phyloP scores from a whole-genome alignment of 768 basidiomycete species.

The Aureoboletus auriporus region DNA sequence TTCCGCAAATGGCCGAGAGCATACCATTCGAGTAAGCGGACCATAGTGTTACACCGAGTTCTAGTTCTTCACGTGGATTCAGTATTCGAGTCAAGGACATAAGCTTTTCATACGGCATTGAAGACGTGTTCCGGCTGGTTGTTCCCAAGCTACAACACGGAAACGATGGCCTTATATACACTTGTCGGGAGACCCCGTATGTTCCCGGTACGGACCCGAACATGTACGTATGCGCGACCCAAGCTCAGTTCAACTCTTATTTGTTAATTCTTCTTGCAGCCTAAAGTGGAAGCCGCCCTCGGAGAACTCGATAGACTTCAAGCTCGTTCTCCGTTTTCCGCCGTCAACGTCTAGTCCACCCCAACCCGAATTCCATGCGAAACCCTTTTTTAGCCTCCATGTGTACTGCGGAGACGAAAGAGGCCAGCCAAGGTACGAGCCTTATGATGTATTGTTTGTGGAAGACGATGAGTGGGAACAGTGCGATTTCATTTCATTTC shows the following conservation, averaged over 20 bases:
- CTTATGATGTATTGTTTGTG: conserved; percentile 81
- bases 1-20: conserved; percentile 57
- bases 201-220: conserved; percentile 78
- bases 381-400: conserved; percentile 81
- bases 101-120: conserved; percentile 80
- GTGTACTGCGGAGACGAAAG: conserved; percentile 74
- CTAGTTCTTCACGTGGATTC: conserved; percentile 5
- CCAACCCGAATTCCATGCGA: conserved; percentile 76
- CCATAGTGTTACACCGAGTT: not conserved
- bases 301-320: conserved; percentile 98
- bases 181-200: conserved; percentile 82
- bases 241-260: not conserved
- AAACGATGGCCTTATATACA: conserved; percentile 96
- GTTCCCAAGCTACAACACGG: conserved; percentile 86
- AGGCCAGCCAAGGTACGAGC: conserved; percentile 62
- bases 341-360: conserved; percentile 47
- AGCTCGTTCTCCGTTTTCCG: conserved; percentile 91
- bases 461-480: conserved; percentile 90
- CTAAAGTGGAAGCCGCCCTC: conserved; percentile 99
- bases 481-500: conserved; percentile 44
- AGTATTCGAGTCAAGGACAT: conserved; percentile 90
- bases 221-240: conserved; percentile 88
- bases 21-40: conserved; percentile 81
- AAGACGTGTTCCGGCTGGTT: conserved; percentile 79
- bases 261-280: conserved; percentile 37